phyloP scores from a whole-genome alignment of 345 rosid species.

The Boechera divaricarpa region DNA sequence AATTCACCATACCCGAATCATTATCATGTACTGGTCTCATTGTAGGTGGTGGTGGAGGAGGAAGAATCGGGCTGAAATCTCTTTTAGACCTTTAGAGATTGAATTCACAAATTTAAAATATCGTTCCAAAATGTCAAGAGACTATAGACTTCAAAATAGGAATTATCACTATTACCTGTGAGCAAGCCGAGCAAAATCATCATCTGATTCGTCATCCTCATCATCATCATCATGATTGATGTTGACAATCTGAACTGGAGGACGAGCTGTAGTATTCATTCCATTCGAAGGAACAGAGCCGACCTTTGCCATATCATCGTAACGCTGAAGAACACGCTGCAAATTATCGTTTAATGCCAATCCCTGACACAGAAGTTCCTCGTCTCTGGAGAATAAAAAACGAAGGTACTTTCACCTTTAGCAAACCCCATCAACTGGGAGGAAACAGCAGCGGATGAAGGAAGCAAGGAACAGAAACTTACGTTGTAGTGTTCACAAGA shows the following conservation, averaged over 20 bases:
- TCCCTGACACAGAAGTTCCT: conserved; percentile 80
- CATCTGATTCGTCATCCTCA: conserved; percentile 83
- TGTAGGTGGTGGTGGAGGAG: conserved; percentile 84
- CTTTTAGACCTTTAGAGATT: conserved; percentile 63
- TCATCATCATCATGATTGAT: conserved; percentile 47
- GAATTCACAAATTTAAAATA: conserved; percentile 30
- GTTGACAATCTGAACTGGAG: conserved; percentile 56
- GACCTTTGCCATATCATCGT: conserved; percentile 77
- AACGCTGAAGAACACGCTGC: conserved; percentile 79
- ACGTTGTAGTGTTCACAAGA: conserved; percentile 75
- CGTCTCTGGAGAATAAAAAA: conserved; percentile 59
- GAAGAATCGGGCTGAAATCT: conserved; percentile 61
- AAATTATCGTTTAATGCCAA: conserved; percentile 82
- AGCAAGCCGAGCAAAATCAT: conserved; percentile 76
- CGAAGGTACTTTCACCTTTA: conserved; percentile 34
- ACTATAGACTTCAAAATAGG: conserved; percentile 15
- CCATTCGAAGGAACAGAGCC: conserved; percentile 54
- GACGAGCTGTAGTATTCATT: conserved; percentile 43
- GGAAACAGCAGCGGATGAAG: conserved; percentile 2
- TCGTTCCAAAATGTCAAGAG: conserved; percentile 3
- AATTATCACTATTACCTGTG: conserved; percentile 61
- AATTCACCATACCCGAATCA: conserved; percentile 60
- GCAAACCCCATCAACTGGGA: conserved; percentile 5
- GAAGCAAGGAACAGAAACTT: conserved; percentile 41
- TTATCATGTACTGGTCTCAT: conserved; percentile 55